These are phyloP conservation scores for Podaxis sp. DNA, from an alignment of 768 basidiomycete genomes.

Conservation along the genomic window DNA sequence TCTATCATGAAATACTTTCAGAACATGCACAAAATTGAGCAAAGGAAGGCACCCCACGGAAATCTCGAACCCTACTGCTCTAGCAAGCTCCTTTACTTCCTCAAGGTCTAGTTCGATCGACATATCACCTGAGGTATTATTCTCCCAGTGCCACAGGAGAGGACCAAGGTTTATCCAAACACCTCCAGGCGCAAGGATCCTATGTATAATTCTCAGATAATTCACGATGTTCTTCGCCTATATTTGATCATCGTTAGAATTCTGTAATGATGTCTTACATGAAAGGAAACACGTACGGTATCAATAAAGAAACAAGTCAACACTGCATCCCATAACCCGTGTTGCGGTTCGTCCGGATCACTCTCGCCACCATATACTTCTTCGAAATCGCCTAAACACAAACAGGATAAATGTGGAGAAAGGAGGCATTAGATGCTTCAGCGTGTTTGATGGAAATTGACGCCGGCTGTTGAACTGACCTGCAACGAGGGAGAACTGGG, in stretches of 20 bases:
- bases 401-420: constrained; percentile 1
- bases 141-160: constrained; percentile 96
- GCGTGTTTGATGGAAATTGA: neutral
- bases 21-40: neutral
- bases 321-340: constrained; percentile 82
- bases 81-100: constrained; percentile 75
- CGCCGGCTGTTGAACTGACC: constrained; percentile 37
- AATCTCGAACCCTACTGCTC: constrained; percentile 76
- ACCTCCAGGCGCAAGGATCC: constrained; percentile 78
- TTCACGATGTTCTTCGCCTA: constrained; percentile 91
- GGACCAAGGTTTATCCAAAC: constrained; percentile 94
- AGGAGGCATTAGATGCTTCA: neutral
- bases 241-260: neutral
- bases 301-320: constrained; percentile 98
- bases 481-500: constrained; percentile 82
- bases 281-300: constrained; percentile 49
- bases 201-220: constrained; percentile 84
- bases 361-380: constrained; percentile 75
- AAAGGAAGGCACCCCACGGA: constrained; percentile 45
- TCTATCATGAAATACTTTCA: constrained; percentile 35
- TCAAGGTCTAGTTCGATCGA: constrained; percentile 89
- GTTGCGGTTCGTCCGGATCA: constrained; percentile 57
- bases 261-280: neutral
- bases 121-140: constrained; percentile 73
- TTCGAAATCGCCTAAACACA: constrained; percentile 76